Conservation (phyloP, 345 rosid genomes). For the Citrus reticulata region DNA sequence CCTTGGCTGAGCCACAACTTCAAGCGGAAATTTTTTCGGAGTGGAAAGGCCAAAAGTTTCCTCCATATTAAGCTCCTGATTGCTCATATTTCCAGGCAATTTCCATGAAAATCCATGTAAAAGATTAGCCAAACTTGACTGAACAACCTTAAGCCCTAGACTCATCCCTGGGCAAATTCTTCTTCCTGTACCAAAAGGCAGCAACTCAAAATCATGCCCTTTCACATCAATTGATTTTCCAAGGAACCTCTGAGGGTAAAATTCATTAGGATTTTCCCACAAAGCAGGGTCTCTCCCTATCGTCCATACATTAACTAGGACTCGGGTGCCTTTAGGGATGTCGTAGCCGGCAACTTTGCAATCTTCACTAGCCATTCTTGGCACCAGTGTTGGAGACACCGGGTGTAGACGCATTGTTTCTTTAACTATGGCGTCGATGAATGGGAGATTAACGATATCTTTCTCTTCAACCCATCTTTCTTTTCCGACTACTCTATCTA, state of each 20-base stretch:
- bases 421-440: slow-evolving; percentile 40
- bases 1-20: too few species aligned
- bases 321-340: slow-evolving; percentile 22
- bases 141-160: slow-evolving; percentile 56
- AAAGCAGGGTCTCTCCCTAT: too few species aligned
- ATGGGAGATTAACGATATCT: slow-evolving; percentile 35
- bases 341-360: slow-evolving; percentile 39
- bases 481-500: too few species aligned
- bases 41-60: too few species aligned
- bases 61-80: slow-evolving; percentile 2
- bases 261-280: slow-evolving; percentile 22
- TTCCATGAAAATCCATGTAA: slow-evolving; percentile 59
- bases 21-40: too few species aligned
- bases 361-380: slow-evolving; percentile 38
- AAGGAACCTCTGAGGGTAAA: slow-evolving; percentile 50
- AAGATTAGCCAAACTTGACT: slow-evolving; percentile 46
- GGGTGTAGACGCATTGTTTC: slow-evolving; percentile 72
- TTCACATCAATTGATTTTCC: slow-evolving; percentile 42
- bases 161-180: slow-evolving; percentile 72
- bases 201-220: slow-evolving; percentile 53
- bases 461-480: too few species aligned
- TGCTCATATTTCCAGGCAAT: slow-evolving; percentile 27
- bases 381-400: slow-evolving; percentile 58
- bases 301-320: too few species aligned
- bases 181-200: slow-evolving; percentile 68